phyloP scores from a whole-genome alignment of 768 basidiomycete genomes.

The Trichaptum fuscoviolaceum region DNA sequence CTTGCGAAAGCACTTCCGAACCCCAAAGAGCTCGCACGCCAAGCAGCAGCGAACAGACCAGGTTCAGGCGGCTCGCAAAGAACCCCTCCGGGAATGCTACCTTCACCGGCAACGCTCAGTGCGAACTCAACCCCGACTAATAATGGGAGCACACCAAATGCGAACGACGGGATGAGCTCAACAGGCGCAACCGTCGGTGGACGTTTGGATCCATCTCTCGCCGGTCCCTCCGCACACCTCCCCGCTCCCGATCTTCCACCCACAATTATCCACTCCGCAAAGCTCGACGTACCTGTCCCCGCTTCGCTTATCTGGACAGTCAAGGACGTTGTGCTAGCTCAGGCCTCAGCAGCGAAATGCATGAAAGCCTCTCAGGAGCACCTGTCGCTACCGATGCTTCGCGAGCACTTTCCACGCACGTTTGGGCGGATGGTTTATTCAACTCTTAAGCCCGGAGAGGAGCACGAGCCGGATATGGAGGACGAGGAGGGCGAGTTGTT shows the following conservation, averaged over 20 bases:
- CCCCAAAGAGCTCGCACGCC: slow-evolving; percentile 9
- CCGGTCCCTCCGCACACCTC: slow-evolving; percentile 14
- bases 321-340: slow-evolving; percentile 36
- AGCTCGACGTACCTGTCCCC: slow-evolving; percentile 32
- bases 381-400: slow-evolving; percentile 62
- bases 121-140: slow-evolving; percentile 74
- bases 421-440: slow-evolving; percentile 69
- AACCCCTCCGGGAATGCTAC: slow-evolving; percentile 47
- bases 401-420: slow-evolving; percentile 69
- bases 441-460: slow-evolving; percentile 56
- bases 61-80: slow-evolving; percentile 17
- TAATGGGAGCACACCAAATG: slow-evolving; percentile 50
- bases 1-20: slow-evolving; percentile 7
- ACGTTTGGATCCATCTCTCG: slow-evolving; percentile 20
- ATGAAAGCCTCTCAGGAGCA: slow-evolving; percentile 45
- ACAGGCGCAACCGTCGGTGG: slow-evolving; percentile 25
- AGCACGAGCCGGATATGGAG: slow-evolving; percentile 77
- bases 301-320: slow-evolving; percentile 37
- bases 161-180: slow-evolving; percentile 24
- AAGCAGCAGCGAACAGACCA: slow-evolving; percentile 15
- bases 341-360: slow-evolving; percentile 33
- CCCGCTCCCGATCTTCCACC: slow-evolving; percentile 5
- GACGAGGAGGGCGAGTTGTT: slow-evolving; percentile 84
- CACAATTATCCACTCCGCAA: slow-evolving; percentile 6
- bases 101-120: slow-evolving; percentile 71